Evolutionary conservation across 2,329 filamentous ascomycete species (phyloP), one percentile per base, ranked within the genome.

Genomic region (Ceratocystis eucalypticola): DNA sequence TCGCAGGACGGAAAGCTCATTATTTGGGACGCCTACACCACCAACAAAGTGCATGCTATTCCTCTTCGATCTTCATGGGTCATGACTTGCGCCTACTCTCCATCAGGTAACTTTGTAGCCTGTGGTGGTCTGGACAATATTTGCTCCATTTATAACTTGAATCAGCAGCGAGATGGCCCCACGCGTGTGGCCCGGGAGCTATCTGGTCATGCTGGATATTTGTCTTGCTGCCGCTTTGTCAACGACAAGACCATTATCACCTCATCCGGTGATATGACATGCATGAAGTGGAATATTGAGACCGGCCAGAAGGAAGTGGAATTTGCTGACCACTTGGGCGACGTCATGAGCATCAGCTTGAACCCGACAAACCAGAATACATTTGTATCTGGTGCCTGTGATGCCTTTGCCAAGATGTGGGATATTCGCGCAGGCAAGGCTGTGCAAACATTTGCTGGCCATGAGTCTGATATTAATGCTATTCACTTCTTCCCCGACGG

Each of bases 401-500:
- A 99, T 76, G 92, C 93, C 17, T 99, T 97, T 74, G 94, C 94
- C 67, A 99, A 99, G 79, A 80, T 99, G 67, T 99, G 94, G 94
- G 94, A 99, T 80, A 96, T 97, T 72, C 89, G 94, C 74, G 92
- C 94, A 71, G 93, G 95, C 74, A 96, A 96, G 82, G 95, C 94
- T 71, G 92, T 96, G 64, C 94, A 99, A 81, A 99, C 94, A 1
- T 99, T 99, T 76, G 92, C 94, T 65, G 94, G 94, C 33, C 94
- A 97, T 78, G 94, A 97, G 78, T 96, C 92, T 57, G 94, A 99
- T 74, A 99, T 99, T 81, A 99, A 99, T 77, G 94, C 94, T 72
- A 96, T 99, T 70, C 94, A 97, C 76, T 99, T 97, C 81, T 97
- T 97, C 86, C 94, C 94, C 65, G 95, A 97, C 74, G 94, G 94